These are phyloP conservation scores for Colletotrichum sp. DNA, from an alignment of 2,329 filamentous ascomycete genomes.

Conservation along the genomic window DNA sequence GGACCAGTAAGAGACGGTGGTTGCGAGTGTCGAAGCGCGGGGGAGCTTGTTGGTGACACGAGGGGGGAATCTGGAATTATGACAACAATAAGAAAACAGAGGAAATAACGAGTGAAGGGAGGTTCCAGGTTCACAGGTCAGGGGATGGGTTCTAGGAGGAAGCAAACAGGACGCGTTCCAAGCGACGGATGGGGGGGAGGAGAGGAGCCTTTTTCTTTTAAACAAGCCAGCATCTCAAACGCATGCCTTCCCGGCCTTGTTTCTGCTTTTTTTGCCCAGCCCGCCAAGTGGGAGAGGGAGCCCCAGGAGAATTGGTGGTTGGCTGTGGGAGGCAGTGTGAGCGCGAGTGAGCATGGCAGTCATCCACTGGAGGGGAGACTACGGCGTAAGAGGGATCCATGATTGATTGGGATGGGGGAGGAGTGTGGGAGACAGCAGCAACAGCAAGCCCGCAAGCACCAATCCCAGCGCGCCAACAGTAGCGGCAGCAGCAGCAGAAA, in stretches of 20 bases:
- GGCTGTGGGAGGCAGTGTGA: neutral
- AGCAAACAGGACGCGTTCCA: slow-evolving; percentile 3
- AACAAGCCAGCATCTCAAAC: slow-evolving; percentile 5
- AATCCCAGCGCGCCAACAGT: neutral
- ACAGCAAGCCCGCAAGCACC: neutral
- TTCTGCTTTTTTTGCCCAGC: slow-evolving; percentile 6
- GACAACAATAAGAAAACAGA: neutral
- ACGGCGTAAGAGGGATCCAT: neutral
- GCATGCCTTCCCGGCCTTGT: slow-evolving; percentile 10
- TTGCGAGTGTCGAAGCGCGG: slow-evolving; percentile 1
- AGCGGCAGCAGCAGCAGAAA: neutral
- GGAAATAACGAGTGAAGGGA: slow-evolving; percentile 13
- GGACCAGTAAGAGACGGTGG: neutral
- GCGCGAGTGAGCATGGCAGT: neutral
- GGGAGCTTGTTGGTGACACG: neutral
- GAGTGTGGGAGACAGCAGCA: neutral
- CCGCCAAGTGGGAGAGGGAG: slow-evolving; percentile 12
- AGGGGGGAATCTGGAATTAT: neutral
- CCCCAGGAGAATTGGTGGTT: neutral
- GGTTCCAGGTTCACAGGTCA: neutral
- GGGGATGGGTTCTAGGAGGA: slow-evolving; percentile 8
- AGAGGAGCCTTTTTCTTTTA: slow-evolving; percentile 14
- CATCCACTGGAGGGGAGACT: neutral
- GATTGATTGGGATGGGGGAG: neutral
- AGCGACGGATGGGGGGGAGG: neutral